Evolutionary conservation across 805 yeast species (phyloP).

Genomic region (Ogataea thermomethanolica): DNA sequence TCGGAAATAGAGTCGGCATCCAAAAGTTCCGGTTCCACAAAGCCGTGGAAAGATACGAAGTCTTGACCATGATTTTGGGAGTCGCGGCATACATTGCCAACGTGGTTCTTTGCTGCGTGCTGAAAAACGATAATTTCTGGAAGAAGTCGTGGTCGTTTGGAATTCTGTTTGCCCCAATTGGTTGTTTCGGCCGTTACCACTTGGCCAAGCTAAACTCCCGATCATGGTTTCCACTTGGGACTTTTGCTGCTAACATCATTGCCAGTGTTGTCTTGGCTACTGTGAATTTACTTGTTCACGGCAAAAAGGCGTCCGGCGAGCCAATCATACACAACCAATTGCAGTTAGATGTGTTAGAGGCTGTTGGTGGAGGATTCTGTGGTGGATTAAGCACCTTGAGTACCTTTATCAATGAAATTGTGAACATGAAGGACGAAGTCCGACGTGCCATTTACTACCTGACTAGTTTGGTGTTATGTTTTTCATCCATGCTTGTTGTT

Average conservation of each 20-base stretch:
- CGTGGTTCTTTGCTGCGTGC: slow-evolving; percentile 40
- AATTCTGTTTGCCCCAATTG: slow-evolving; percentile 68
- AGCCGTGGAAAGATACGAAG: slow-evolving; percentile 14
- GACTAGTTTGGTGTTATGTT: slow-evolving; percentile 45
- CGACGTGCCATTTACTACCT: slow-evolving; percentile 48
- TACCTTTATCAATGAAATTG: slow-evolving; percentile 71
- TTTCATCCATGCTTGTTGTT: slow-evolving; percentile 49
- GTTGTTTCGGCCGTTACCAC: slow-evolving; percentile 56
- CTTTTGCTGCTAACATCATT: slow-evolving; percentile 37
- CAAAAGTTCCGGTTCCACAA: background rate
- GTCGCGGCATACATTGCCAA: slow-evolving; percentile 34
- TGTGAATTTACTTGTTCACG: slow-evolving; percentile 19
- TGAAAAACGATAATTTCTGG: slow-evolving; percentile 40
- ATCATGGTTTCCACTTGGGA: slow-evolving; percentile 51
- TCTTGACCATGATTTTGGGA: slow-evolving; percentile 19
- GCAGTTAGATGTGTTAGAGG: slow-evolving; percentile 23
- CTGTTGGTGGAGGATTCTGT: slow-evolving; percentile 28
- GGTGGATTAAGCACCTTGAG: slow-evolving; percentile 50
- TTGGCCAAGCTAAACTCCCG: slow-evolving; percentile 49
- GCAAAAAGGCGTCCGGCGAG: slow-evolving; percentile 5
- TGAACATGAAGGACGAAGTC: slow-evolving; percentile 22
- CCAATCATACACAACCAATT: slow-evolving; percentile 14
- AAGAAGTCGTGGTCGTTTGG: slow-evolving; percentile 67
- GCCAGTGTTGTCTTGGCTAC: slow-evolving; percentile 25
- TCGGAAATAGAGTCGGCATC: slow-evolving; percentile 8